Evolutionary conservation across 73 alveolate genomes (phyloP).

Genomic region (Tetrahymena malaccensis): DNA sequence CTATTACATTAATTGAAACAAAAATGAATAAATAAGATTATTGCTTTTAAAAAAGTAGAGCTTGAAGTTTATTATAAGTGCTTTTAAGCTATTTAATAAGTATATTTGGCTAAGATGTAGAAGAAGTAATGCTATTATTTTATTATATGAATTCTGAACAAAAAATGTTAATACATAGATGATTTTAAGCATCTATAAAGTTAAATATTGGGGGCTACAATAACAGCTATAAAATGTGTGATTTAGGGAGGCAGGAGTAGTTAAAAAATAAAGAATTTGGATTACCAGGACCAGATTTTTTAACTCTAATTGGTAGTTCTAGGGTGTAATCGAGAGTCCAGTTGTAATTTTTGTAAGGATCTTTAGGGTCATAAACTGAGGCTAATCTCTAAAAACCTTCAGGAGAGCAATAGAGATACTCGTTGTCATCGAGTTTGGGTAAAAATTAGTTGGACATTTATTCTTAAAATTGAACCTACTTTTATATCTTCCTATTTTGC

Average conservation of each 20-base stretch:
- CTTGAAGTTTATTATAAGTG: neutral
- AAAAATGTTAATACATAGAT: neutral
- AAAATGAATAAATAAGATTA: neutral
- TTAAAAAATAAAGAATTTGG: neutral
- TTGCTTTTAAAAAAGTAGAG: neutral
- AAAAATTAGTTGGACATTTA: neutral
- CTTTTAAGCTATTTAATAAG: neutral
- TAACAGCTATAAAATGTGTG: neutral
- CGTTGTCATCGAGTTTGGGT: constrained; percentile 1
- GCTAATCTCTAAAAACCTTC: constrained; percentile 21
- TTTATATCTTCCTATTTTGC: neutral
- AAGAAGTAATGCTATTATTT: neutral
- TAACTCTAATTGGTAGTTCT: constrained; percentile 30
- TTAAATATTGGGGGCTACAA: neutral
- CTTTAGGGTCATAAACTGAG: constrained; percentile 5
- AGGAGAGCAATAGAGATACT: constrained; percentile 27
- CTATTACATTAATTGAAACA: neutral
- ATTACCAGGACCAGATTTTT: constrained; percentile 22
- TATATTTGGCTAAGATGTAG: neutral
- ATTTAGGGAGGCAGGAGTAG: neutral
- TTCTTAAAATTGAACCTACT: neutral
- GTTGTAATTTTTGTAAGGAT: constrained; percentile 17
- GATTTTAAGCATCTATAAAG: too few species aligned
- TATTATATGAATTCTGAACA: neutral
- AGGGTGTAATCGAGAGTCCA: constrained; percentile 35